Percentiles rank a stretch among this genome's conserved stretches.
Evolutionary conservation across 2,329 filamentous ascomycete species (phyloP).

Genomic region (Trichoderma koningiopsis): DNA sequence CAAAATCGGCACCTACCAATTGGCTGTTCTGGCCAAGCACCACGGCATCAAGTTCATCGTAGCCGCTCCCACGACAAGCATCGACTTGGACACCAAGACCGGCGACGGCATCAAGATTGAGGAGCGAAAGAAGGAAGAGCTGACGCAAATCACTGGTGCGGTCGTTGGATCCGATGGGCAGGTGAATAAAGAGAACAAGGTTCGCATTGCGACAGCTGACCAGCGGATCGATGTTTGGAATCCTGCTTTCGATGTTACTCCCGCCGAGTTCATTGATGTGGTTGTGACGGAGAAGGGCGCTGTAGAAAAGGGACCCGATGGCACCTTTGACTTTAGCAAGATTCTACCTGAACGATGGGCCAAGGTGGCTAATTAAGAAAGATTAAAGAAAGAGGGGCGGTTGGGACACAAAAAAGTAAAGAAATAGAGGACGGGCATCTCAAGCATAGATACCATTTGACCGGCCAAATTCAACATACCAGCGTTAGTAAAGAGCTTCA

Average conservation of each 20-base stretch:
- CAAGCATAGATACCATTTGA: not conserved
- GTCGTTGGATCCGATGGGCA: conserved; percentile 64
- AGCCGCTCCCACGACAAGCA: conserved; percentile 90
- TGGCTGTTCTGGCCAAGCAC: conserved; percentile 85
- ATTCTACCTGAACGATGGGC: conserved; percentile 61
- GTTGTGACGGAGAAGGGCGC: conserved; percentile 92
- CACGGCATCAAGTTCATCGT: conserved; percentile 95
- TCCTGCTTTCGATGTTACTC: conserved; percentile 94
- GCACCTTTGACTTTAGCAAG: conserved; percentile 65
- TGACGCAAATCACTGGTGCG: conserved; percentile 82
- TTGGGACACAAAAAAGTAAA: not conserved
- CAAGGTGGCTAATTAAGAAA: conserved; percentile 32
- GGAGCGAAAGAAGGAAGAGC: conserved; percentile 77
- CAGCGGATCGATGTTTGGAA: conserved; percentile 89
- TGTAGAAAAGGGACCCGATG: conserved; percentile 72
- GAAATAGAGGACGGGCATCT: not conserved
- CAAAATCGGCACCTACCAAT: conserved; percentile 93
- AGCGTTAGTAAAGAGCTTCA: not conserved
- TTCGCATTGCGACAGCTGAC: conserved; percentile 77
- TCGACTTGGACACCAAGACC: conserved; percentile 78
- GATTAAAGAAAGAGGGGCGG: not conserved
- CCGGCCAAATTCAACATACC: not conserved
- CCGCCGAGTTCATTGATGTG: conserved; percentile 83
- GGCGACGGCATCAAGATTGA: conserved; percentile 88
- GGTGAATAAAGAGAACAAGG: conserved; percentile 64